Conservation (phyloP, 129 eudicot species). For the Artemisia tridentata region DNA sequence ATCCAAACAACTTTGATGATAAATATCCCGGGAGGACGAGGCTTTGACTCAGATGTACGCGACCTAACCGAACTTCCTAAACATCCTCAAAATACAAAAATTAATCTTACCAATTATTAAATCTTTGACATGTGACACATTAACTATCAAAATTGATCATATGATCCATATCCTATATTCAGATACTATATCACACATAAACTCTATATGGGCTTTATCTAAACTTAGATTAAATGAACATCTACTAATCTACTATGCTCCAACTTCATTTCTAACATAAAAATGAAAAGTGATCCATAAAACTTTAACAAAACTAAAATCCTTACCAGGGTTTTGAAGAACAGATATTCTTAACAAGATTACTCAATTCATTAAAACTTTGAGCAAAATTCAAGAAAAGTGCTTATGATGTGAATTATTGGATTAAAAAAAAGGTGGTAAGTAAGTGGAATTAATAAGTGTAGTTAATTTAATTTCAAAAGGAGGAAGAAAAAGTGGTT, state of each 20-base stretch:
- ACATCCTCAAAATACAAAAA: too few species aligned
- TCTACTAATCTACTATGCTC: slow-evolving; percentile 1
- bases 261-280: background rate
- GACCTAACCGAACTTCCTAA: too few species aligned
- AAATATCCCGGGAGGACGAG: too few species aligned
- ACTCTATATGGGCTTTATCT: background rate
- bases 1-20: too few species aligned
- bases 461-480: slow-evolving; percentile 15
- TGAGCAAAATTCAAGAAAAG: background rate
- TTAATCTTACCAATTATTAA: too few species aligned
- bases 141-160: too few species aligned
- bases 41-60: too few species aligned
- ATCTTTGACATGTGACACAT: too few species aligned
- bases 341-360: slow-evolving; percentile 21
- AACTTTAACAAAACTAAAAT: background rate
- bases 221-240: slow-evolving; percentile 12
- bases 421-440: slow-evolving; percentile 23
- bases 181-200: slow-evolving; percentile 13
- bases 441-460: slow-evolving; percentile 15
- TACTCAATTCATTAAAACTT: slow-evolving; percentile 23
- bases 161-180: background rate
- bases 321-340: slow-evolving; percentile 36
- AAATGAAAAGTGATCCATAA: background rate
- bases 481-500: slow-evolving; percentile 26
- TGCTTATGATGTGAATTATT: slow-evolving; percentile 18